Base-by-base conservation (phyloP, 2,329 filamentous ascomycete species). In the Verticillium klebahnii region DNA sequence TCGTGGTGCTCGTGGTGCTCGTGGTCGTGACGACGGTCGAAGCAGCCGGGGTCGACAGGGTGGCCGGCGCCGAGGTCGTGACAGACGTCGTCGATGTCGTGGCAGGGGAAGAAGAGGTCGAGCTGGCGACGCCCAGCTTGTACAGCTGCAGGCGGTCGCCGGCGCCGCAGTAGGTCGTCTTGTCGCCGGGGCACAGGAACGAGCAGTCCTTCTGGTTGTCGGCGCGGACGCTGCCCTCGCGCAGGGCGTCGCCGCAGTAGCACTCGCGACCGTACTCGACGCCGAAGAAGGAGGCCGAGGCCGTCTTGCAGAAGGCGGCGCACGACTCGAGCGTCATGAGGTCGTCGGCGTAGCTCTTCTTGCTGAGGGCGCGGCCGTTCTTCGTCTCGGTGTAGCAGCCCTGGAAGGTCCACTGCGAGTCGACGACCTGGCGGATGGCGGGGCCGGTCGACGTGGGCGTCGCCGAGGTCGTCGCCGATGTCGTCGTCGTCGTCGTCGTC, bases 261-360 rank as follows among this genome's bases (percentile, higher is more conserved):
- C 67, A 68, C 52, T 68, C 67, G n/a, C 54, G 17, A 50, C 62
- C 63, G 34, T 65, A 66, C 62, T 67, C 64, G 15, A 63, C 56
- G 15, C 65, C 65, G 58, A 60, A 59, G 52, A 58, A 57, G 31
- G 45, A 9, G 14, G 57, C 15, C 37, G 66, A 32, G 34, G 17
- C 36, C 36, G 23, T 65, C 8, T 77, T 71, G 70, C 84, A 87
- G 69, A 81, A 79, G 5, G 73, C 69, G 57, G 83, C 74, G 67
- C 84, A 85, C 25, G 76, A 77, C 57, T 74, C 76, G 69, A 74
- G 78, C 65, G 72, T 77, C 68, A 81, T 74, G 57, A 67, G 59
- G n/a, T 78, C 78, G 37, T 82, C 67, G 60, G 78, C 71, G 23
- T 50, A 71, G 2, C 63, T 64, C 14, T 68, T 69, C 12, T 66